Percentiles rank a stretch among this genome's conserved stretches.
These are phyloP conservation scores for Nevesoporus exiguus DNA, from an alignment of 768 basidiomycete genomes.

Conservation along the genomic window DNA sequence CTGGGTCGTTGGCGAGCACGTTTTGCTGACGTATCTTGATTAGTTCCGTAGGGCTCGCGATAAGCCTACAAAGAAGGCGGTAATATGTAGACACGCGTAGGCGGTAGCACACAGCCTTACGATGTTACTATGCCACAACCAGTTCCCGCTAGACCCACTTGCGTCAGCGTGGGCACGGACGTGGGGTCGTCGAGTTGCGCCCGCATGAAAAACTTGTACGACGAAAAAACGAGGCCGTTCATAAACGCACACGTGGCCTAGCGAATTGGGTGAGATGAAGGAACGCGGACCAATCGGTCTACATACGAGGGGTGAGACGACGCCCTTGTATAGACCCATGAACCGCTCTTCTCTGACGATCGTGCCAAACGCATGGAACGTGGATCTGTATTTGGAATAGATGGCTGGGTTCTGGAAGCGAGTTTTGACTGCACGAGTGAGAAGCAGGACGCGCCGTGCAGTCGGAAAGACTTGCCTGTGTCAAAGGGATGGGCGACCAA, in stretches of 20 bases:
- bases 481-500: slow-evolving; percentile 78
- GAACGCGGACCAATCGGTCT: not conserved
- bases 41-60: slow-evolving; percentile 83
- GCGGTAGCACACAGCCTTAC: slow-evolving; percentile 41
- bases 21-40: slow-evolving; percentile 85
- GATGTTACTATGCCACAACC: slow-evolving; percentile 78
- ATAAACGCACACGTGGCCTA: slow-evolving; percentile 70
- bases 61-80: slow-evolving; percentile 40
- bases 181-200: slow-evolving; percentile 49
- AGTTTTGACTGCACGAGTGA: slow-evolving; percentile 60
- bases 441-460: not conserved
- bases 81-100: not conserved
- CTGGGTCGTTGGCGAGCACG: slow-evolving; percentile 31
- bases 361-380: slow-evolving; percentile 58
- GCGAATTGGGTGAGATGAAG: not conserved
- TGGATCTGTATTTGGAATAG: slow-evolving; percentile 56
- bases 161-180: slow-evolving; percentile 58
- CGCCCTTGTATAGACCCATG: slow-evolving; percentile 68
- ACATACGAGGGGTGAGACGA: slow-evolving; percentile 75
- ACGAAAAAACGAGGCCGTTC: slow-evolving; percentile 85
- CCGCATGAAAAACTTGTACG: slow-evolving; percentile 77
- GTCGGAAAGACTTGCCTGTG: slow-evolving; percentile 41
- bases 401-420: slow-evolving; percentile 68
- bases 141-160: slow-evolving; percentile 75
- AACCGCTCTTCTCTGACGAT: slow-evolving; percentile 71